A percentile compares a stretch with the other conserved stretches of the same genome.
Conservation (phyloP, 2,329 filamentous ascomycete species). For the Samsoniella hepiali region DNA sequence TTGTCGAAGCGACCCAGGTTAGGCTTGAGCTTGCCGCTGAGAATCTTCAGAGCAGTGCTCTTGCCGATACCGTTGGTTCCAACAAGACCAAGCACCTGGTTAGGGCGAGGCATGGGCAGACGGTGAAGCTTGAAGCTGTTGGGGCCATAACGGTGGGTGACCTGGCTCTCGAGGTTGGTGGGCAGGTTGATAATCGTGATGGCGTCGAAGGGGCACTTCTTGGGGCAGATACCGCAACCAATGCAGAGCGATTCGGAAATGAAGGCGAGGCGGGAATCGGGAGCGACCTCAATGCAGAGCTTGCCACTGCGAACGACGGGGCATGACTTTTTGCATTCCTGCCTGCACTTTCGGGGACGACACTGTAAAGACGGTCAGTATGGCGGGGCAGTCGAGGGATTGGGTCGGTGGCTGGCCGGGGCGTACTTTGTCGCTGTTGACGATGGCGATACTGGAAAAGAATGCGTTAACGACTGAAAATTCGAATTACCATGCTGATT, state of each 20-base stretch:
- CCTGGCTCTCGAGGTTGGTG: conserved; percentile 96
- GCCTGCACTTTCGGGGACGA: conserved; percentile 73
- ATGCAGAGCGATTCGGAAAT: conserved; percentile 96
- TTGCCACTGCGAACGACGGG: conserved; percentile 96
- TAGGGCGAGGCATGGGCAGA: conserved; percentile 90
- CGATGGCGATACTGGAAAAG: conserved; percentile 82
- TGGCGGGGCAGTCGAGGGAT: conserved; percentile 23
- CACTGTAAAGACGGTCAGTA: conserved; percentile 30
- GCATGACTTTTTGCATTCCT: conserved; percentile 99
- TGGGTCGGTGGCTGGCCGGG: conserved; percentile 20
- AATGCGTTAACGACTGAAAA: not conserved
- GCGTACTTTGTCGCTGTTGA: conserved; percentile 93
- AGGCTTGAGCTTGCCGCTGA: conserved; percentile 97
- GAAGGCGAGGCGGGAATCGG: conserved; percentile 91
- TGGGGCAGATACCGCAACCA: conserved; percentile 98
- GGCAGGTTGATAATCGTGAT: conserved; percentile 99
- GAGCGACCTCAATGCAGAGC: conserved; percentile 90
- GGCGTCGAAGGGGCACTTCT: conserved; percentile 97
- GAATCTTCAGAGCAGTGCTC: conserved; percentile 98
- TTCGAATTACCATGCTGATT: not conserved
- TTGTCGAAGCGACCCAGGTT: conserved; percentile 94
- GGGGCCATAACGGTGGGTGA: conserved; percentile 97
- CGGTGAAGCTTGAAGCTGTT: conserved; percentile 99
- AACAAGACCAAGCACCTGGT: conserved; percentile 92
- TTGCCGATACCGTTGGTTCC: conserved; percentile 99